Percentiles rank a stretch among this genome's conserved stretches.
Conservation (phyloP, 306 rosid genomes). For the Luffa acutangula region DNA sequence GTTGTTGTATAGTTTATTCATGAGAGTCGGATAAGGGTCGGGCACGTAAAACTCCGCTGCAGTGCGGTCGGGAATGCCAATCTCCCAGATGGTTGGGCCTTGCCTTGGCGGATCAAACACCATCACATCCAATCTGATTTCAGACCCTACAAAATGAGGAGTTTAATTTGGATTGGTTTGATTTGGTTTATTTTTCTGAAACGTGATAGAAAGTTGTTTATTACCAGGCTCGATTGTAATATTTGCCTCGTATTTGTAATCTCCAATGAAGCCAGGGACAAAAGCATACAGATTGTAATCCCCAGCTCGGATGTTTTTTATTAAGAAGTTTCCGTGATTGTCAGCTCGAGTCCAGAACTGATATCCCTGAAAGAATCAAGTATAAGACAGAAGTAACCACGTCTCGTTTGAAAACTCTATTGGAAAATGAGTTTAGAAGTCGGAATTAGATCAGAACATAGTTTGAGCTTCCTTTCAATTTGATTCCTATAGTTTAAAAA, state of each 20-base stretch:
- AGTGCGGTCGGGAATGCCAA: constrained; percentile 74
- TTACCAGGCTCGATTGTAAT: constrained; percentile 44
- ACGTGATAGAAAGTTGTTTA: background rate
- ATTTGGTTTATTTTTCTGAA: background rate
- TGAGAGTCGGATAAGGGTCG: constrained; percentile 32
- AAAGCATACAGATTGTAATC: constrained; percentile 56
- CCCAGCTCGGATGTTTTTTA: constrained; percentile 49
- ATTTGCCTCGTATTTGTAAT: constrained; percentile 30
- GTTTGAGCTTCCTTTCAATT: background rate
- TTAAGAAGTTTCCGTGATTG: constrained; percentile 32
- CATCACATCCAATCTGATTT: constrained; percentile 18
- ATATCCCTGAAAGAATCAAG: constrained; percentile 41
- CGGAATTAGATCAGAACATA: background rate
- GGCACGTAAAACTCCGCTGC: constrained; percentile 63
- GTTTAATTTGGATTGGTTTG: background rate
- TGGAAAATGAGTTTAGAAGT: background rate
- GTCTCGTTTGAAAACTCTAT: background rate
- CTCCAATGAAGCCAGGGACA: constrained; percentile 76
- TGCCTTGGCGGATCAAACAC: constrained; percentile 61
- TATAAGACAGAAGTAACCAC: background rate
- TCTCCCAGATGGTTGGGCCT: constrained; percentile 82
- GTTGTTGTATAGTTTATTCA: constrained; percentile 22
- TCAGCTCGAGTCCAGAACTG: constrained; percentile 74
- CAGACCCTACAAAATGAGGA: constrained; percentile 14
- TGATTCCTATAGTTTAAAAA: background rate